Evolutionary conservation across 1,284 basidiomycete genomes (phyloP).

Genomic region (Ustilago crameri): DNA sequence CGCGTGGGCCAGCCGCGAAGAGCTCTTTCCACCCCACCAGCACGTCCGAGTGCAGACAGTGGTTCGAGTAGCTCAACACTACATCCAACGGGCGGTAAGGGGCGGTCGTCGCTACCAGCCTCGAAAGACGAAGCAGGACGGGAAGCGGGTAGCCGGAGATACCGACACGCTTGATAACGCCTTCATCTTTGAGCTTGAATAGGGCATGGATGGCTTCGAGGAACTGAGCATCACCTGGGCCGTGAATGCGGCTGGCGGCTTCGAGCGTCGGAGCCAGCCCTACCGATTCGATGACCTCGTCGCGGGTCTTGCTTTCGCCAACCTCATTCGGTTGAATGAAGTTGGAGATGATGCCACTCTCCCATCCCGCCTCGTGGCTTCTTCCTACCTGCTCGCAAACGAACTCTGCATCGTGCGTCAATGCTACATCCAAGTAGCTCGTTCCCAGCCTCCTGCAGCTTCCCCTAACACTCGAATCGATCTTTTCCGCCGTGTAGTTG

Average conservation of each 20-base stretch:
- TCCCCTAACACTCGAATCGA: constrained; percentile 78
- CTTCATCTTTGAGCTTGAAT: constrained; percentile 80
- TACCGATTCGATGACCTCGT: constrained; percentile 53
- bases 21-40: constrained; percentile 52
- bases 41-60: constrained; percentile 63
- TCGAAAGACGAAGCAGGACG: constrained; percentile 82
- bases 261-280: constrained; percentile 68
- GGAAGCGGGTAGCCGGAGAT: constrained; percentile 92
- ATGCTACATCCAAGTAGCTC: constrained; percentile 67
- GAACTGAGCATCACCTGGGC: constrained; percentile 82
- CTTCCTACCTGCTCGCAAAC: constrained; percentile 75
- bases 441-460: constrained; percentile 82
- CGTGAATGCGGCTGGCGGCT: constrained; percentile 75
- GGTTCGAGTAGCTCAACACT: constrained; percentile 64
- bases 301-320: constrained; percentile 4
- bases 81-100: constrained; percentile 67
- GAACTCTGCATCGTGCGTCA: constrained; percentile 93
- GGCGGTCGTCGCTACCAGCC: constrained; percentile 73
- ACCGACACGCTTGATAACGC: constrained; percentile 82
- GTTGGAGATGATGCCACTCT: constrained; percentile 47
- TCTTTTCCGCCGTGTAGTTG: constrained; percentile 80
- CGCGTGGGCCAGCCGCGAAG: constrained; percentile 44
- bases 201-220: constrained; percentile 80
- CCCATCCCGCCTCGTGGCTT: constrained; percentile 44
- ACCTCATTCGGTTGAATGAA: constrained; percentile 24